Base-by-base conservation (phyloP, 495 filamentous ascomycete species). In the Penicillium egyptiacum region DNA sequence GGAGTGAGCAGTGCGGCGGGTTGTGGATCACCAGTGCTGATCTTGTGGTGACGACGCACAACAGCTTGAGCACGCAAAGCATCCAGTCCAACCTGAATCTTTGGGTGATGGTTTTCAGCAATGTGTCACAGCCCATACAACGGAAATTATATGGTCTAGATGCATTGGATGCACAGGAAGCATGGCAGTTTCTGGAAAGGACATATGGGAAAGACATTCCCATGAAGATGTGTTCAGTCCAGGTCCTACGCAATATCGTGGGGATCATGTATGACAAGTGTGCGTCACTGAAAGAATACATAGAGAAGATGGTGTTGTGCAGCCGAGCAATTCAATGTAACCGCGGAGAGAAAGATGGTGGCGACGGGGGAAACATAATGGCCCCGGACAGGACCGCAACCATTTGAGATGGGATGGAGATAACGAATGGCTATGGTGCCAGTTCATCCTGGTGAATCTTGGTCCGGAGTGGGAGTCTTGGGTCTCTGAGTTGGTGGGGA, bases 341-440 rank as follows among this genome's bases (percentile, higher is more conserved):
- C 26, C 42, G n/a, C 40, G 31, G 19, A 20, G 49, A 37, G n/a
- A 46, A 50, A 40, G 31, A 31, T 3, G 5, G 7, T 45, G 12
- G 28, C 10, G 8, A 31, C 9, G 26, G 46, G 10, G 46, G 17
- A 33, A 48, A 48, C 28, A 33, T 7, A 16, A 17, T 31, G 22
- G 26, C 49, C 14, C 10, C 9, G 33, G 22, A 28, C 25, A 25
- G 35, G 28, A 39, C 16, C 33, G 8, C 35, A 26, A 12, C 8
- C 12, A 26, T 16, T 25, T 7, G 14, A 17, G 5, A 51, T 3
- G 33, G 35, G 22, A 23, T 49, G 11, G 4, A 25, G 43, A 30
- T 16, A 48, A 40, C 12, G 56, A 41, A 19, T 58, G 56, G 50
- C 25, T 58, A 31, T 58, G 50, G 50, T 58, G 56, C 19, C 56